Conservation (phyloP, 1,284 basidiomycete genomes). For the Mycosarcoma mackinlayi region DNA sequence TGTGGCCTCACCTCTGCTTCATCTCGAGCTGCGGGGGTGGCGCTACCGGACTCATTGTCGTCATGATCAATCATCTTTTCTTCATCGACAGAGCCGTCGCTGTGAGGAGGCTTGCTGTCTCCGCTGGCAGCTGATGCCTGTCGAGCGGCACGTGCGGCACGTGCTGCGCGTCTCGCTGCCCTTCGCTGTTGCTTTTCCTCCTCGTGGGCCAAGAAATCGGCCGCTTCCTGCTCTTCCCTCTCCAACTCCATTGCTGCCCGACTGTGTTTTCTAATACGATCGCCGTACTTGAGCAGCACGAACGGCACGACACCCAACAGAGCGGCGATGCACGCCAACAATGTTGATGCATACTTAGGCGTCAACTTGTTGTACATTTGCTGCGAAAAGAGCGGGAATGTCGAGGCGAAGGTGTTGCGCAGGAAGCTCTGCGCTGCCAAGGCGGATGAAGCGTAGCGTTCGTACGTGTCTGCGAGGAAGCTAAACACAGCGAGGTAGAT, state of each 20-base stretch:
- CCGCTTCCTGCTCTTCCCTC: conserved; percentile 43
- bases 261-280: conserved; percentile 45
- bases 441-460: conserved; percentile 64
- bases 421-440: conserved; percentile 58
- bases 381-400: conserved; percentile 50
- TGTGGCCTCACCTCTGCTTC: conserved; percentile 5
- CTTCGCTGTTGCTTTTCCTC: conserved; percentile 28
- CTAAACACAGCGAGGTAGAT: conserved; percentile 46
- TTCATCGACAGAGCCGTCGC: conserved; percentile 10
- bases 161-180: conserved; percentile 19
- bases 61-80: conserved; percentile 23
- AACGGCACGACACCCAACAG: conserved; percentile 62
- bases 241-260: conserved; percentile 51
- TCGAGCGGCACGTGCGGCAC: conserved; percentile 15
- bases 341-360: conserved; percentile 60
- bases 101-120: background rate
- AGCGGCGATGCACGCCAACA: conserved; percentile 56
- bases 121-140: conserved; percentile 3
- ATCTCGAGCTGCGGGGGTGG: conserved; percentile 10
- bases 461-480: conserved; percentile 57
- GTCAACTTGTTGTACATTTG: conserved; percentile 55
- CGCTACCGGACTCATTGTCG: conserved; percentile 12
- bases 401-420: conserved; percentile 51
- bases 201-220: conserved; percentile 21
- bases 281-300: conserved; percentile 58